phyloP scores from a whole-genome alignment of 2,329 filamentous ascomycete species.

The Phaeosphaeriaceae sp. region DNA sequence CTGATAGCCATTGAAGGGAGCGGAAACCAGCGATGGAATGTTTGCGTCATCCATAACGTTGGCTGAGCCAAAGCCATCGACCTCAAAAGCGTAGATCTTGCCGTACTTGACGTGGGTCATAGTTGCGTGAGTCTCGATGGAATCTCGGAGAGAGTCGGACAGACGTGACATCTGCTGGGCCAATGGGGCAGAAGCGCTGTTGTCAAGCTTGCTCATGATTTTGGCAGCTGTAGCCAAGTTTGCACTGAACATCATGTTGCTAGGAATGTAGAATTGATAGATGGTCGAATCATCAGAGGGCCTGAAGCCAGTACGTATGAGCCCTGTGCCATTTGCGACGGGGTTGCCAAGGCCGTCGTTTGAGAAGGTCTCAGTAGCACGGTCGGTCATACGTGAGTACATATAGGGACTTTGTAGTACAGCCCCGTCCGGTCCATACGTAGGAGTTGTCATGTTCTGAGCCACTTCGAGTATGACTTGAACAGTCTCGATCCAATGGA shows the following conservation, averaged over 20 bases:
- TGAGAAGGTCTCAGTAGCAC: constrained; percentile 56
- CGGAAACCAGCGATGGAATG: constrained; percentile 70
- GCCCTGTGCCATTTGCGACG: constrained; percentile 55
- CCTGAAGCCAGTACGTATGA: constrained; percentile 59
- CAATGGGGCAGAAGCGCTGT: constrained; percentile 55
- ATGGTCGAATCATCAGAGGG: constrained; percentile 60
- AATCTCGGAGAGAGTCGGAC: constrained; percentile 53
- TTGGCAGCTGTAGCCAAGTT: constrained; percentile 63
- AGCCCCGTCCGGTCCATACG: constrained; percentile 55
- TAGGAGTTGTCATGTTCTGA: constrained; percentile 56
- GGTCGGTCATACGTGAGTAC: constrained; percentile 52
- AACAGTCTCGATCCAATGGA: constrained; percentile 56
- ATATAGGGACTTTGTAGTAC: constrained; percentile 55
- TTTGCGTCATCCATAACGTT: constrained; percentile 78
- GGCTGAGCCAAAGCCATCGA: constrained; percentile 54
- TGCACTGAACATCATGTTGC: constrained; percentile 75
- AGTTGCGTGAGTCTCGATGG: constrained; percentile 56
- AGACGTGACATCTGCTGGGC: constrained; percentile 64
- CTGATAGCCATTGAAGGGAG: constrained; percentile 68
- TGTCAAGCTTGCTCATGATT: constrained; percentile 61
- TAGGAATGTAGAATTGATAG: constrained; percentile 57
- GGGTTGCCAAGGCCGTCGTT: constrained; percentile 63
- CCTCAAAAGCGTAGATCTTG: constrained; percentile 57
- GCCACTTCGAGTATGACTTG: constrained; percentile 55
- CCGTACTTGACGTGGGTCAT: constrained; percentile 47